Evolutionary conservation across 306 rosid genomes (phyloP), one percentile per base, ranked within the genome.

Genomic region (Urtica urens): DNA sequence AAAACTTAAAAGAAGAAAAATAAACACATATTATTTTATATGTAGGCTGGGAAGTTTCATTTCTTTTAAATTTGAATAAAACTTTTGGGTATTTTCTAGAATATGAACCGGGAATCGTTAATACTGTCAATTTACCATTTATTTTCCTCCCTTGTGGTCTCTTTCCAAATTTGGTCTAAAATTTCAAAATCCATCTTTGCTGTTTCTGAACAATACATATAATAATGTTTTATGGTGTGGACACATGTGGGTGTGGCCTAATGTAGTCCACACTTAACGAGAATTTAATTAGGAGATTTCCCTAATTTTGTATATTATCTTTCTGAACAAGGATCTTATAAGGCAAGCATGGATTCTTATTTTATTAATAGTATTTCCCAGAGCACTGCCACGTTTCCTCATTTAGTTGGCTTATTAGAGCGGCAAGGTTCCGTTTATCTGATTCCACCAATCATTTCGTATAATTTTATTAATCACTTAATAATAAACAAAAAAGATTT

Each of bases 291-390:
- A 16, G 21, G 22, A 31, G 47, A 48, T 27, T 37, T 38, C 35
- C 57, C 27, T 29, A 31, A 30, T 56, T 33, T 58, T 11, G 24
- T 60, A 59, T 44, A 31, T 41, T 63, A 21, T 17, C 22, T 35
- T n/a, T 16, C 53, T 57, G 54, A 18, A 55, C 48, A 53, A 49
- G 67, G 69, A 55, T 67, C 72, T 72, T 82, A 50, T 46, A 79
- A 79, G 82, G 71, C 64, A 78, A 76, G 79, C 37, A 1, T 54
- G 60, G 63, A 21, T 57, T 65, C 61, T 67, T 54, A 42, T 59
- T 21, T 30, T 28, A 58, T 49, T n/a, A n/a, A 62, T 59, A 55
- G 44, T 63, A 54, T 57, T 25, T 43, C 38, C 57, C 31, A 71
- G 22, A 43, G 10, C 3, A 12, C 26, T 49, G 67, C 56, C 66